Conservation (phyloP, 805 yeast species). For the Kluyveromyces siamensis region DNA sequence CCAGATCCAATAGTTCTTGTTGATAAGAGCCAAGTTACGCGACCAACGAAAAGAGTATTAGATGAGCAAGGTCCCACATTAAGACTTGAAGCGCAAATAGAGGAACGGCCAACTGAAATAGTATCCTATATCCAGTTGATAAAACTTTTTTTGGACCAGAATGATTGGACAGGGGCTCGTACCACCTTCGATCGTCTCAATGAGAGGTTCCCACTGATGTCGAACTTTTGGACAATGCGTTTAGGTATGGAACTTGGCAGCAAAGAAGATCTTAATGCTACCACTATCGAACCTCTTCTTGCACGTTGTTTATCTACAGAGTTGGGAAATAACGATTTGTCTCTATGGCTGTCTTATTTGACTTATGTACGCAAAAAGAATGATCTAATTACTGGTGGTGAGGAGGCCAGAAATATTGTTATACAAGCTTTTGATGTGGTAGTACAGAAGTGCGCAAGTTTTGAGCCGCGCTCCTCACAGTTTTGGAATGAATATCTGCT, state of each 20-base stretch:
- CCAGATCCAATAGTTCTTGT: conserved; percentile 1
- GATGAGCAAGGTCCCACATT: conserved; percentile 41
- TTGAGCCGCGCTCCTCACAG: conserved; percentile 57
- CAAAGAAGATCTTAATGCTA: conserved; percentile 41
- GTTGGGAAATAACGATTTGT: conserved; percentile 41
- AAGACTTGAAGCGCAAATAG: conserved; percentile 46
- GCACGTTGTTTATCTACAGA: conserved; percentile 47
- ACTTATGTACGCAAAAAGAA: conserved; percentile 61
- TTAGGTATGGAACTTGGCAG: conserved; percentile 54
- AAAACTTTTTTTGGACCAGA: conserved; percentile 39
- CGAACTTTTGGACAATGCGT: conserved; percentile 67
- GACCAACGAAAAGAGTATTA: conserved; percentile 7
- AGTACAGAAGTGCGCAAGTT: conserved; percentile 59
- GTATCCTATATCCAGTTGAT: conserved; percentile 49
- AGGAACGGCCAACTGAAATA: conserved; percentile 44
- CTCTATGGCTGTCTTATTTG: conserved; percentile 70
- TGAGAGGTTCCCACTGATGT: conserved; percentile 55
- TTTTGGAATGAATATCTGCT: conserved; percentile 81
- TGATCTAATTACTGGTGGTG: conserved; percentile 73
- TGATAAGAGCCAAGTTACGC: conserved; percentile 2
- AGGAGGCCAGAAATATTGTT: conserved; percentile 63
- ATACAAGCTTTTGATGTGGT: conserved; percentile 81
- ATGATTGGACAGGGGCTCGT: conserved; percentile 51
- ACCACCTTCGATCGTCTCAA: conserved; percentile 53
- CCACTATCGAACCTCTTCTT: conserved; percentile 57